Base-by-base conservation (phyloP, 495 filamentous ascomycete species). In the Apodospora peruviana region DNA sequence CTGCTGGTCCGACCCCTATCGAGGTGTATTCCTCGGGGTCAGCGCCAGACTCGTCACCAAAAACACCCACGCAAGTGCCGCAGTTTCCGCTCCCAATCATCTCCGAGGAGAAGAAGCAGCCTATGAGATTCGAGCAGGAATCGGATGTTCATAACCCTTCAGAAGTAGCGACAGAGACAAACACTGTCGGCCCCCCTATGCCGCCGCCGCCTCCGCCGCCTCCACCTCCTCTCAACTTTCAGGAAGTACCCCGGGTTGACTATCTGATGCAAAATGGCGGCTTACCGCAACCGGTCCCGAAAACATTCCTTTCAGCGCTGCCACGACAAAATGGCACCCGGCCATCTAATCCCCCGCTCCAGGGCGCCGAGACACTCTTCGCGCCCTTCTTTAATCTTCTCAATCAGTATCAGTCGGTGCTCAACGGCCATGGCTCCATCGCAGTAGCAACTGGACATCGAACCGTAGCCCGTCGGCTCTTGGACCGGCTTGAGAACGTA, bases 391-490 rank as follows among this genome's bases (percentile, higher is more conserved):
- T 86, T 57, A 80, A 80, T 39, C 72, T 95, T 11, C 72, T 99
- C 17, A 88, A 95, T 57, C 85, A 91, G 48, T 97, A 96, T 60
- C 73, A 83, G 42, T 75, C 81, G 7, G 90, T 99, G 8, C 78
- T 97, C 48, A 69, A 71, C 17, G 85, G 83, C 41, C 89, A 84
- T 59, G 94, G 94, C 2, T 96, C 90, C 5, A 65, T 99, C 14
- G 94, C 94, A 5, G 94, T 99, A 0, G 93, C 93, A 19, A 97
- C 94, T 4, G 94, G 94, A 2, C 96, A 97, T 67, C 81, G 85
- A 42, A 96, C 91, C 5, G 85, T 97, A 32, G 94, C 94, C n/a
- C 83, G 94, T 2, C 80, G 90, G 32, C 65, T 97, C 20, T 77
- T 97, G n/a, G 93, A 99, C 60, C 83, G 91, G 44, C 71, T 99